Evolutionary conservation across 1,284 basidiomycete species (phyloP), one percentile per base, ranked within the genome.

Genomic region (Golubevia pallescens): DNA sequence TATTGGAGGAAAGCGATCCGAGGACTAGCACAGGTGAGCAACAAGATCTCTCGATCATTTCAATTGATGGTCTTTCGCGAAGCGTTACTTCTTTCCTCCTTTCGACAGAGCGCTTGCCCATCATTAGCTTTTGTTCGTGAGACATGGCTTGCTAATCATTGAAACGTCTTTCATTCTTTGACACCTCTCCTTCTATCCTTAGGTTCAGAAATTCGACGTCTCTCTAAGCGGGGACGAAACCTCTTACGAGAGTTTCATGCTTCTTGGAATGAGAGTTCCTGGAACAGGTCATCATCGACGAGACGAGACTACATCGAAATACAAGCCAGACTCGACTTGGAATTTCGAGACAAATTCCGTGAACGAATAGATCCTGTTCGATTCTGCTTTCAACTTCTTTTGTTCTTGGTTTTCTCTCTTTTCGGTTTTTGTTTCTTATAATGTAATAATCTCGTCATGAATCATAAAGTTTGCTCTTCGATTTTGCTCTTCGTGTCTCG

Each of bases 1-100:
- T 80, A 80, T 58, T 80, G 78, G 78, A 62, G 78, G 16, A 78
- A 77, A 51, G 66, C 67, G 2, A 71, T 81, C 63, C 71, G 70
- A 34, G 62, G 52, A 6, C 77, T 73, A 57, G 58, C 66, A 0
- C 42, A n/a, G 1, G 62, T 62, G 57, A 24, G 54, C 34, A 19
- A n/a, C n/a, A n/a, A n/a, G n/a, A n/a, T n/a, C n/a, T n/a, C n/a
- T n/a, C n/a, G n/a, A n/a, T n/a, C n/a, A n/a, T n/a, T n/a, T n/a
- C n/a, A n/a, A n/a, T n/a, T n/a, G 14, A 7, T 21, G 2, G 19
- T 14, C 28, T 13, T 24, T 32, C 58, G 52, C 7, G 20, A 3
- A 28, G n/a, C n/a, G n/a, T n/a, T n/a, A n/a, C n/a, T n/a, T n/a
- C n/a, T n/a, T n/a, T n/a, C n/a, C n/a, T n/a, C n/a, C 34, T 42